Conservation (phyloP, 2,329 filamentous ascomycete species). For the Penicillium sp. region DNA sequence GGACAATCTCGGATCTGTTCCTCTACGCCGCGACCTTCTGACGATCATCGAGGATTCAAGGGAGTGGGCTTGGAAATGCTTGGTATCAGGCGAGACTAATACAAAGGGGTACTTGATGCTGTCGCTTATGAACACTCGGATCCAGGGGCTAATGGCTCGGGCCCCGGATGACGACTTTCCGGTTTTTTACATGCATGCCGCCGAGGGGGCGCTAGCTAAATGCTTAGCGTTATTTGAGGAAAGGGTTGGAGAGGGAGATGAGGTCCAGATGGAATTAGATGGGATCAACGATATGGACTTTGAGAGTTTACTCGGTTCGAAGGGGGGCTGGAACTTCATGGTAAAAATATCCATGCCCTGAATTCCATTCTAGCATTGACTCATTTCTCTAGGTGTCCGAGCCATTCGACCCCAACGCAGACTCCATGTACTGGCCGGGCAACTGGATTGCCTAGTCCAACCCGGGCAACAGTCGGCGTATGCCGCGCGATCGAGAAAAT, state of each 20-base stretch:
- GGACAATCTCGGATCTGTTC: slow-evolving; percentile 24
- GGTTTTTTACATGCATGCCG: slow-evolving; percentile 37
- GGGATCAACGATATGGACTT: slow-evolving; percentile 22
- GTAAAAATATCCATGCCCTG: slow-evolving; percentile 27
- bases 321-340: slow-evolving; percentile 47
- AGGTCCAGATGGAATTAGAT: slow-evolving; percentile 1
- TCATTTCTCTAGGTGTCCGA: neutral
- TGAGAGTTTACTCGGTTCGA: slow-evolving; percentile 24
- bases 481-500: neutral
- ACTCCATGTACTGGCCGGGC: neutral
- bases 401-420: neutral
- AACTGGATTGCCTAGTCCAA: neutral
- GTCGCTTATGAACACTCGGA: slow-evolving; percentile 41
- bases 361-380: neutral
- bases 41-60: slow-evolving; percentile 42
- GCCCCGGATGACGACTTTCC: slow-evolving; percentile 36
- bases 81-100: slow-evolving; percentile 57
- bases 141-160: slow-evolving; percentile 45
- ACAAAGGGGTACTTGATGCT: slow-evolving; percentile 54
- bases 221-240: slow-evolving; percentile 28
- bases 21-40: slow-evolving; percentile 29
- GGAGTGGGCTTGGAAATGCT: slow-evolving; percentile 40
- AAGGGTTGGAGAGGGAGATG: slow-evolving; percentile 14
- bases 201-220: slow-evolving; percentile 32
- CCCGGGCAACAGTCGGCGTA: neutral